Evolutionary conservation across 2,329 filamentous ascomycete species (phyloP).

Genomic region (Hawksworthiomyces lignivorus): DNA sequence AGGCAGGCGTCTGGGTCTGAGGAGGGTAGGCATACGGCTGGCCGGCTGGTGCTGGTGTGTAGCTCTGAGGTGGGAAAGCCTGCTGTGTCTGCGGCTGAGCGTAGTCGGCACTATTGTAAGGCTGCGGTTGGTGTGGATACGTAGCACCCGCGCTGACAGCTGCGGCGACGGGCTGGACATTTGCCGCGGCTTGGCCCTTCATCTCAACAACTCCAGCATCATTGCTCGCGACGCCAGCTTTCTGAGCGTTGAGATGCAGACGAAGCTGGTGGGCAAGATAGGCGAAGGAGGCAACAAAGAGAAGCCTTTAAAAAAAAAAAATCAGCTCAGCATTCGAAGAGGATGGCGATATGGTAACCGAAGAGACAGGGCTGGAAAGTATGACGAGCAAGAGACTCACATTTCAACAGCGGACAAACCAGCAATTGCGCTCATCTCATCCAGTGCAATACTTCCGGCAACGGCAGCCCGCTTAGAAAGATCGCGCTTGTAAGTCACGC

Average conservation of each 20-base stretch:
- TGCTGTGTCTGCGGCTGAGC: no score
- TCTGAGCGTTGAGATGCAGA: conserved; percentile 18
- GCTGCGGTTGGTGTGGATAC: conserved; percentile 1
- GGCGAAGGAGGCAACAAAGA: conserved; percentile 36
- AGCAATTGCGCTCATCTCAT: conserved; percentile 22
- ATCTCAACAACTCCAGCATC: conserved; percentile 21
- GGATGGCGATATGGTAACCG: no score
- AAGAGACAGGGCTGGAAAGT: no score
- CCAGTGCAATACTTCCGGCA: conserved; percentile 15
- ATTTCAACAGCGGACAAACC: conserved; percentile 23
- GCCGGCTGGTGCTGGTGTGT: conserved; percentile 4
- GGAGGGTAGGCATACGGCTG: not conserved
- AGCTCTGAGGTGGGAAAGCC: no score
- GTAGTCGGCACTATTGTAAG: not conserved
- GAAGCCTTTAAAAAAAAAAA: conserved; percentile 9
- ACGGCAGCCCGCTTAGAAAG: conserved; percentile 17
- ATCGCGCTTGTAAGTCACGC: conserved; percentile 15
- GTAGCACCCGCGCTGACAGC: not conserved
- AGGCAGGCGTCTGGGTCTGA: conserved; percentile 8
- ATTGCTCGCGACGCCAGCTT: conserved; percentile 10
- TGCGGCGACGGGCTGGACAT: not conserved
- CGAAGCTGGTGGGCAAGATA: conserved; percentile 29
- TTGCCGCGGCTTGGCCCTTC: conserved; percentile 17
- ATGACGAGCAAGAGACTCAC: conserved; percentile 13
- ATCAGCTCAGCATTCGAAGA: not conserved